Evolutionary conservation across 208 protist genomes (phyloP).

Genomic region (Trypanosoma boissoni): DNA sequence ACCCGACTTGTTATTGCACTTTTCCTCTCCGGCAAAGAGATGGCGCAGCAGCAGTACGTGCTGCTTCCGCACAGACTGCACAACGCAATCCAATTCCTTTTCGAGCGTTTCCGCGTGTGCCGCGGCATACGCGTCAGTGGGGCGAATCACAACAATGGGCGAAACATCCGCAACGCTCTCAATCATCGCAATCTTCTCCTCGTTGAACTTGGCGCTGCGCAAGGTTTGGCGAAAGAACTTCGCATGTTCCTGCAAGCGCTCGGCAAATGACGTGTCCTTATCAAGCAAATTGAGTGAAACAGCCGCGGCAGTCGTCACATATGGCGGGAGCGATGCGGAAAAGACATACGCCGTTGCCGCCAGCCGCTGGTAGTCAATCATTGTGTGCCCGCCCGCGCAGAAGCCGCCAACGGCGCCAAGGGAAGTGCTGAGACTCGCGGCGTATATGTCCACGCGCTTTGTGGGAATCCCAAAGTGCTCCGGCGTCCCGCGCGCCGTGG

Average conservation of each 20-base stretch:
- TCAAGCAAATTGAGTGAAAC: constrained; percentile 77
- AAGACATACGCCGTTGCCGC: constrained; percentile 95
- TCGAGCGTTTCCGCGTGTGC: constrained; percentile 41
- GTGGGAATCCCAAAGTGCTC: constrained; percentile 92
- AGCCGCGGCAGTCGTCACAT: constrained; percentile 83
- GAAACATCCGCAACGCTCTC: constrained; percentile 60
- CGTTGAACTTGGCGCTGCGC: constrained; percentile 41
- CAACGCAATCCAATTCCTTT: constrained; percentile 52
- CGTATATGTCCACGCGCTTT: constrained; percentile 84
- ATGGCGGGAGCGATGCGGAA: constrained; percentile 96
- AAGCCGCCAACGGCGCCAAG: constrained; percentile 95
- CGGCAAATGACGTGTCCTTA: constrained; percentile 33
- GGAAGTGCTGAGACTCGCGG: constrained; percentile 83
- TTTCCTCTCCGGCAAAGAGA: constrained; percentile 65
- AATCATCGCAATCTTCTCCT: constrained; percentile 57
- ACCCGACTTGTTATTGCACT: constrained; percentile 41
- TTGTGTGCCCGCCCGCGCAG: constrained; percentile 76
- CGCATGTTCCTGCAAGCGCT: constrained; percentile 46
- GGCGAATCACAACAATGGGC: constrained; percentile 60
- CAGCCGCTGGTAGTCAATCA: constrained; percentile 95
- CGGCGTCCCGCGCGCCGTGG: constrained; percentile 91
- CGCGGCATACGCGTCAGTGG: constrained; percentile 40
- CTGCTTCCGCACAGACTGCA: constrained; percentile 41
- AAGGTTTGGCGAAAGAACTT: constrained; percentile 47
- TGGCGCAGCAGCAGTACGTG: constrained; percentile 65